Evolutionary conservation across 371 early-diverging fungal species (phyloP), one percentile per base, ranked within the genome.

Genomic region (Conidiobolus incongruus): DNA sequence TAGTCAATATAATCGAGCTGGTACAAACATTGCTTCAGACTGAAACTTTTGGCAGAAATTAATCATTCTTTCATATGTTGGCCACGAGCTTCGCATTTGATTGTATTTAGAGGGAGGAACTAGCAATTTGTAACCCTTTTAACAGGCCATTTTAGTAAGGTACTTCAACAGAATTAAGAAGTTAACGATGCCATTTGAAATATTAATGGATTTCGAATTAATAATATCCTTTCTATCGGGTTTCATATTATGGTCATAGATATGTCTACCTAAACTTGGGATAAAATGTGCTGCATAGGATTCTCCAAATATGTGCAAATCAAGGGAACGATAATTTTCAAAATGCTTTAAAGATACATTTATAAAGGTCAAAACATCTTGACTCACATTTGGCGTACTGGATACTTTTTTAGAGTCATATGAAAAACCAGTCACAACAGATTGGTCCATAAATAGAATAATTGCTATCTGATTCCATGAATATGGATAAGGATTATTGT

Each of bases 101-200:
- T 69, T 64, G 52, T 84, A 85, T 39, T 66, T 59, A 6, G 52
- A 48, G 47, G 70, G 58, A 20, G 58, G 51, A 23, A 89, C 55
- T 22, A 87, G 72, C 7, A 49, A 86, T 10, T 70, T 73, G 41
- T 89, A 81, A 28, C 72, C 61, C 46, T 70, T 72, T 30, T 78
- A 67, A 54, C 83, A 81, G 1, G 76, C 79, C 78, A 86, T 84
- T 47, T 77, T 58, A 13, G 81, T 66, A 54, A 86, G 91, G 58
- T 74, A 82, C 54, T 79, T 68, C 62, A 84, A 89, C 63, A 91
- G 94, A 7, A 70, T 61, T 44, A 77, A 58, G 21, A 87, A 84
- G 47, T 91, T 88, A 1, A 81, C 81, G 51, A 91, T 58, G 8
- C 91, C 95, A 52, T 94, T 91, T 32, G 92, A 92, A 38, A 91